Conservation (phyloP, 2,329 filamentous ascomycete genomes). For the Domatiomyces catenatus region DNA sequence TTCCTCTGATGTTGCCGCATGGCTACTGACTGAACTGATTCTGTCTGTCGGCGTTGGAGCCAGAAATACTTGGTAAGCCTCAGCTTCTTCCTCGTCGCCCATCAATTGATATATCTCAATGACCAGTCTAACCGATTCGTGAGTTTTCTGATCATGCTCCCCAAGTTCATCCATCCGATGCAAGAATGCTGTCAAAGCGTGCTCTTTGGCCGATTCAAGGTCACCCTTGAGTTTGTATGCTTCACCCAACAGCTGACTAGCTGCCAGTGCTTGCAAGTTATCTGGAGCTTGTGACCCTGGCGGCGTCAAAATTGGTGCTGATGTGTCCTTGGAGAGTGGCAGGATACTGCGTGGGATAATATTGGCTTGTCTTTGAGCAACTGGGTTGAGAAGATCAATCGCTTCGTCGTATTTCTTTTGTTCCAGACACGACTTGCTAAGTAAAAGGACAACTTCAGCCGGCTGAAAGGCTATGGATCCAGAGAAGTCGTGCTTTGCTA, state of each 20-base stretch:
- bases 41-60: background rate
- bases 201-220: slow-evolving; percentile 10
- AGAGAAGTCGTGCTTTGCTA: slow-evolving; percentile 12
- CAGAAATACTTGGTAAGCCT: slow-evolving; percentile 12
- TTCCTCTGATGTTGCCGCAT: background rate
- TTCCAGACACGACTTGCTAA: slow-evolving; percentile 10
- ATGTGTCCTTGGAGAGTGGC: background rate
- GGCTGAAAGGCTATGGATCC: slow-evolving; percentile 11
- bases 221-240: slow-evolving; percentile 11
- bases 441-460: slow-evolving; percentile 12
- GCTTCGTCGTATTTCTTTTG: slow-evolving; percentile 15
- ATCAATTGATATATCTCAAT: slow-evolving; percentile 13
- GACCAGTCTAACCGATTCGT: slow-evolving; percentile 12
- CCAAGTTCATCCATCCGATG: slow-evolving; percentile 11
- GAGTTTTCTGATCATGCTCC: slow-evolving; percentile 9
- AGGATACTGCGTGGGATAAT: slow-evolving; percentile 2
- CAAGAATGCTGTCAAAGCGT: slow-evolving; percentile 11
- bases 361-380: slow-evolving; percentile 7
- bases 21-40: background rate
- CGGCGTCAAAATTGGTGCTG: background rate
- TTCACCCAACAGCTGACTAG: slow-evolving; percentile 11
- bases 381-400: slow-evolving; percentile 9
- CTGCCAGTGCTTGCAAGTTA: slow-evolving; percentile 9
- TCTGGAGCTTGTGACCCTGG: slow-evolving; percentile 1
- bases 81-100: slow-evolving; percentile 11